Percentiles rank a stretch among this genome's conserved stretches.
Conservation (phyloP, 2,329 filamentous ascomycete species). For the Colletotrichum kahawae region DNA sequence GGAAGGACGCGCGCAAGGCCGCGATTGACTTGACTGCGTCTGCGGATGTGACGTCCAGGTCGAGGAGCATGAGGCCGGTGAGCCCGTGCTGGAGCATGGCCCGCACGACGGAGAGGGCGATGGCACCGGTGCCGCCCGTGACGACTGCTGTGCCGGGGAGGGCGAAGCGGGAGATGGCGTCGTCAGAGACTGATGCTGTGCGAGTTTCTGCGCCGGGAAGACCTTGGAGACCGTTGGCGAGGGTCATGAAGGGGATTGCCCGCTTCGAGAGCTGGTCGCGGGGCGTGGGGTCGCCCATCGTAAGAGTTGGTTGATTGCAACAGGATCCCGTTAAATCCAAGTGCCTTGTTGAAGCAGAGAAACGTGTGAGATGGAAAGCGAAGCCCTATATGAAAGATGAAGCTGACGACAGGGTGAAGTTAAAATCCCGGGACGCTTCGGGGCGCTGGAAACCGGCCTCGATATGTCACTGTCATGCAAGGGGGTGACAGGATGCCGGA, state of each 20-base stretch:
- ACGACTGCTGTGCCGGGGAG: slow-evolving; percentile 47
- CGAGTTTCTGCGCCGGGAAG: slow-evolving; percentile 14
- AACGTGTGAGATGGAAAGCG: neutral
- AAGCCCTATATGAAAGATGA: too few species aligned
- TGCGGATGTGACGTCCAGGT: slow-evolving; percentile 53
- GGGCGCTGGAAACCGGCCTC: neutral
- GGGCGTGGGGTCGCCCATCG: slow-evolving; percentile 4
- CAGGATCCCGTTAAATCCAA: neutral
- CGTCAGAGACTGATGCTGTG: slow-evolving; percentile 2
- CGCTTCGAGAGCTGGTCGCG: slow-evolving; percentile 27
- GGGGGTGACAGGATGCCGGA: slow-evolving; percentile 14
- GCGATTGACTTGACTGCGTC: slow-evolving; percentile 37
- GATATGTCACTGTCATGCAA: neutral
- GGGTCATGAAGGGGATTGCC: slow-evolving; percentile 30
- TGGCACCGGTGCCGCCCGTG: slow-evolving; percentile 70
- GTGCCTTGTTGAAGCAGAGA: neutral
- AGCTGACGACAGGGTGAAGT: neutral
- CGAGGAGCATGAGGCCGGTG: slow-evolving; percentile 63
- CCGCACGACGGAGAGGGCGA: slow-evolving; percentile 68
- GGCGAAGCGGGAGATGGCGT: slow-evolving; percentile 30
- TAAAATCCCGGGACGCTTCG: neutral
- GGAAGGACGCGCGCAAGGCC: slow-evolving; percentile 58
- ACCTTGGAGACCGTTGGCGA: slow-evolving; percentile 12
- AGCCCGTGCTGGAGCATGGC: slow-evolving; percentile 74
- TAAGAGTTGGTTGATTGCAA: neutral